A percentile compares a stretch with the other conserved stretches of the same genome.
phyloP scores from a whole-genome alignment of 352 stramenopile genomes.

The Blastocystis sp. region DNA sequence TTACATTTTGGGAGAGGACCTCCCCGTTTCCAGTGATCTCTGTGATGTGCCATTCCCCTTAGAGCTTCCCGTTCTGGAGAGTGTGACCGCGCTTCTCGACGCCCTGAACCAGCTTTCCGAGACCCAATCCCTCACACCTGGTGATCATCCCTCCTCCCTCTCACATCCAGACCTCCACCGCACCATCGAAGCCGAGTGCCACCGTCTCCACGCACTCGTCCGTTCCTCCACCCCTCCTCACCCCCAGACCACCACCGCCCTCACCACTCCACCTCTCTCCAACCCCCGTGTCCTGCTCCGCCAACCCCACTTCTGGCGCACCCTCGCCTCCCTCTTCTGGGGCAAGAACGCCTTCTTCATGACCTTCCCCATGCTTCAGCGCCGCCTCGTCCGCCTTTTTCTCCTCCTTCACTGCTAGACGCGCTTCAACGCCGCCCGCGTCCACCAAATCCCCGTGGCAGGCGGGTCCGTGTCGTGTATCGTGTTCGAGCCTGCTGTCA shows the following conservation, averaged over 20 bases:
- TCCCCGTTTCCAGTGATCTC: constrained; percentile 10
- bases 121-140: background rate
- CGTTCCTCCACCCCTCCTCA: background rate
- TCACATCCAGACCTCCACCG: background rate
- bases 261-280: constrained; percentile 1
- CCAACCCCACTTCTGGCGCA: constrained; percentile 14
- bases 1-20: constrained; percentile 35
- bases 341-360: constrained; percentile 33
- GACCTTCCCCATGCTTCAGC: constrained; percentile 53
- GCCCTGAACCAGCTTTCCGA: background rate
- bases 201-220: background rate
- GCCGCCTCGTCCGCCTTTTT: background rate
- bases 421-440: background rate
- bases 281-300: background rate
- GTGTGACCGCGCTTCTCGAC: constrained; percentile 11
- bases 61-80: constrained; percentile 43
- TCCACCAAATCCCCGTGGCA: background rate
- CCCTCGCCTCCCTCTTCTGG: background rate
- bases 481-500: background rate
- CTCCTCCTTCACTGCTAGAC: background rate
- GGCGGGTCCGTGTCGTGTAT: background rate
- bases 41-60: background rate
- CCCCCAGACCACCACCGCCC: background rate
- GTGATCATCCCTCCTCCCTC: background rate
- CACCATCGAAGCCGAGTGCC: background rate